Conservation (phyloP, 495 filamentous ascomycete species). For the Hyaloscypha bicolor region DNA sequence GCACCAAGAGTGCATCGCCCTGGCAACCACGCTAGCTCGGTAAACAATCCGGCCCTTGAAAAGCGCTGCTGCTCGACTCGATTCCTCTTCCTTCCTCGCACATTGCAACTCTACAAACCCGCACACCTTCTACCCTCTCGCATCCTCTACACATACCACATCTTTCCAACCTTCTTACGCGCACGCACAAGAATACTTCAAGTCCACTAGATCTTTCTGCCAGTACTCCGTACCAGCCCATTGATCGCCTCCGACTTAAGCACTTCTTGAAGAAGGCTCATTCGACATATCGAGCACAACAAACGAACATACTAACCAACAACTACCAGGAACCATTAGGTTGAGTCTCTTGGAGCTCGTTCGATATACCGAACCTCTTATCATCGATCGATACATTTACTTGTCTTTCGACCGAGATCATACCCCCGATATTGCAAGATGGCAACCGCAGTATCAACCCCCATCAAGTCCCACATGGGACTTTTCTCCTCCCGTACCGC, state of each 20-base stretch:
- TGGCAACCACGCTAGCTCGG: slow-evolving; percentile 23
- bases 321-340: slow-evolving; percentile 63
- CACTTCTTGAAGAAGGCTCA: slow-evolving; percentile 38
- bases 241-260: slow-evolving; percentile 34
- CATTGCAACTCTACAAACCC: slow-evolving; percentile 31
- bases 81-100: slow-evolving; percentile 20
- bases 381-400: slow-evolving; percentile 51
- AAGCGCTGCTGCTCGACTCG: slow-evolving; percentile 1
- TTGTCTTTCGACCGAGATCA: slow-evolving; percentile 47
- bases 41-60: slow-evolving; percentile 22
- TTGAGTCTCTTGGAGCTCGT: slow-evolving; percentile 66
- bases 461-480: slow-evolving; percentile 89
- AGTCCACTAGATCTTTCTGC: slow-evolving; percentile 51
- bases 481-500: slow-evolving; percentile 92
- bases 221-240: slow-evolving; percentile 34
- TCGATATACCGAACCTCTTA: slow-evolving; percentile 49
- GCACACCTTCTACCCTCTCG: slow-evolving; percentile 34
- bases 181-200: slow-evolving; percentile 33
- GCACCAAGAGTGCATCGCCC: neutral
- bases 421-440: slow-evolving; percentile 56
- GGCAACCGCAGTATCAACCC: slow-evolving; percentile 90
- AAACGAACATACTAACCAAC: slow-evolving; percentile 51
- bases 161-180: slow-evolving; percentile 18
- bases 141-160: slow-evolving; percentile 12
- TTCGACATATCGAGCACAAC: slow-evolving; percentile 52